Evolutionary conservation across 2,329 filamentous ascomycete species (phyloP).

Genomic region (Talaromyces sp.): DNA sequence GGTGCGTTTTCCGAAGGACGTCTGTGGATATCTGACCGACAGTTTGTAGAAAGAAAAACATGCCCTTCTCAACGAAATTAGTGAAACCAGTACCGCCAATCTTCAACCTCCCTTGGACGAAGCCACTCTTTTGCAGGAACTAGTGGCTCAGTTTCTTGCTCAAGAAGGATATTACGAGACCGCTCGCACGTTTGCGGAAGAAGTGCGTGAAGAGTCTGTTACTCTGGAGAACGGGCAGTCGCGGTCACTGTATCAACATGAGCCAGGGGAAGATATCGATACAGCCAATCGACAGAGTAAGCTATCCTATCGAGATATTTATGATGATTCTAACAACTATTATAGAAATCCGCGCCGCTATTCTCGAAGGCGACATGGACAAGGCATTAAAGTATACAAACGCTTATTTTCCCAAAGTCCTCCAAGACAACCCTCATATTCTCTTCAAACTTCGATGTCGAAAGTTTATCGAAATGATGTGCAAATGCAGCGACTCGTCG

Average conservation of each 20-base stretch:
- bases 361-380: constrained; percentile 91
- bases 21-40: not conserved
- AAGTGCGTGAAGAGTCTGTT: constrained; percentile 71
- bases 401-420: constrained; percentile 74
- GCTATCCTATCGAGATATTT: constrained; percentile 31
- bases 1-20: constrained; percentile 47
- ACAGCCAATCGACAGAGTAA: constrained; percentile 81
- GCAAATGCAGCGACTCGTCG: constrained; percentile 65
- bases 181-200: constrained; percentile 79
- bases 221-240: constrained; percentile 62
- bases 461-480: constrained; percentile 94
- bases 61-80: constrained; percentile 63
- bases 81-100: constrained; percentile 55
- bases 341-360: constrained; percentile 70
- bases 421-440: constrained; percentile 77
- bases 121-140: constrained; percentile 73
- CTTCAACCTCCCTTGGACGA: constrained; percentile 68
- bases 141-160: constrained; percentile 84
- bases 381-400: constrained; percentile 79
- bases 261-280: constrained; percentile 77
- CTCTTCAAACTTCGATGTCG: constrained; percentile 85
- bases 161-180: constrained; percentile 97
- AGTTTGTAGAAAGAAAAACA: constrained; percentile 57
- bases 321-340: not conserved
- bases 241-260: constrained; percentile 57